phyloP scores from a whole-genome alignment of 1,139 yeast genomes.

The Wickerhamiella pararugosa region DNA sequence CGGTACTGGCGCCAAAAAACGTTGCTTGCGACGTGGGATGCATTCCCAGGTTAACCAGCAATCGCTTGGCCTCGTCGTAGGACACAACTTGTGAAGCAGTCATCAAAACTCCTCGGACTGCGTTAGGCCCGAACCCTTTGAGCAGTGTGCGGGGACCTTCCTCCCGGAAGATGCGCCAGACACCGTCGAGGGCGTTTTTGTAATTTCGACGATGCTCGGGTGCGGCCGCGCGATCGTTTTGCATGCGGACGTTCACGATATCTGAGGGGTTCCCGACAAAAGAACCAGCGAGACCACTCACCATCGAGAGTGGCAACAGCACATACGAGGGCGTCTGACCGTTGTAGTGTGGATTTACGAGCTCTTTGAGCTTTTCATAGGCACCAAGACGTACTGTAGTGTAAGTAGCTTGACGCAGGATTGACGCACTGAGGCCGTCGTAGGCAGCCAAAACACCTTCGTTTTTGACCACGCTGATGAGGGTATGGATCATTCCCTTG shows the following conservation, averaged over 20 bases:
- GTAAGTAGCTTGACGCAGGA: conserved; percentile 76
- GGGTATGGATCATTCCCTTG: conserved; percentile 49
- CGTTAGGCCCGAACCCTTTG: conserved; percentile 65
- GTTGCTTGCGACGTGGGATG: conserved; percentile 53
- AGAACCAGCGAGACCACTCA: conserved; percentile 74
- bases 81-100: conserved; percentile 87
- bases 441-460: conserved; percentile 62
- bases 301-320: conserved; percentile 64
- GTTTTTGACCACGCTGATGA: conserved; percentile 39
- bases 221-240: conserved; percentile 66
- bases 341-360: conserved; percentile 22
- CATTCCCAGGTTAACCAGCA: conserved; percentile 39
- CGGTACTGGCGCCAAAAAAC: conserved; percentile 59
- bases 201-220: conserved; percentile 54
- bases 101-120: conserved; percentile 72
- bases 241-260: conserved; percentile 82
- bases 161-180: conserved; percentile 40
- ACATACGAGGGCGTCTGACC: conserved; percentile 29
- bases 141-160: conserved; percentile 51
- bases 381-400: conserved; percentile 77
- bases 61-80: conserved; percentile 57
- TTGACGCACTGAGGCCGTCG: conserved; percentile 68
- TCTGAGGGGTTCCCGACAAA: conserved; percentile 80
- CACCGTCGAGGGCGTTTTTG: conserved; percentile 65
- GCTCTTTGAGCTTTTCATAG: conserved; percentile 59